Conservation (phyloP, 2,329 filamentous ascomycete genomes). For the Ilyonectria robusta region DNA sequence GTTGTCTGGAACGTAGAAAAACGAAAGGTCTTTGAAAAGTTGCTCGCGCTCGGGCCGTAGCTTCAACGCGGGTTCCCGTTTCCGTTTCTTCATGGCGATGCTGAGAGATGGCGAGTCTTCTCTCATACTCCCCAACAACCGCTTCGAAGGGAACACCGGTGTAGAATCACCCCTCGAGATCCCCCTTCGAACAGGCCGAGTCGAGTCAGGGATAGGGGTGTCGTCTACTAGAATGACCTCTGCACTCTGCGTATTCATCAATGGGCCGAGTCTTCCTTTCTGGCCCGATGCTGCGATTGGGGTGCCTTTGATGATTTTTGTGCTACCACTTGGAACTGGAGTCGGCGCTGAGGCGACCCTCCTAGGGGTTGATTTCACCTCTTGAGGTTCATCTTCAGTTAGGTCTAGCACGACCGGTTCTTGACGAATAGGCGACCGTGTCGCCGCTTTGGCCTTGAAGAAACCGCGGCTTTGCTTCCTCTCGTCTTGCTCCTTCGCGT, state of each 20-base stretch:
- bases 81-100: conserved; percentile 60
- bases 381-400: conserved; percentile 33
- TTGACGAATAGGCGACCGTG: conserved; percentile 17
- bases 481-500: conserved; percentile 50
- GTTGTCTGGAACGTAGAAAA: conserved; percentile 87
- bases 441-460: conserved; percentile 40
- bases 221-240: conserved; percentile 45
- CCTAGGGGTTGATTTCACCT: conserved; percentile 34
- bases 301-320: conserved; percentile 50
- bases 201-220: conserved; percentile 48
- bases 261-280: conserved; percentile 38
- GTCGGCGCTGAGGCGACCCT: conserved; percentile 40
- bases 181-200: conserved; percentile 32
- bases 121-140: conserved; percentile 14
- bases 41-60: conserved; percentile 66
- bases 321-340: conserved; percentile 14
- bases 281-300: conserved; percentile 41
- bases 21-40: conserved; percentile 73
- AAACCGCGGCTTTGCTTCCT: conserved; percentile 50
- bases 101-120: conserved; percentile 46
- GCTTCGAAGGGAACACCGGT: conserved; percentile 44
- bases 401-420: conserved; percentile 35
- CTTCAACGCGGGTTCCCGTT: conserved; percentile 58
- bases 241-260: conserved; percentile 37
- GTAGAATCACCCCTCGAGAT: conserved; percentile 50